A percentile compares a stretch with the other conserved stretches of the same genome.
phyloP scores from a whole-genome alignment of 257 asterid species.

The Salvia hispanica region DNA sequence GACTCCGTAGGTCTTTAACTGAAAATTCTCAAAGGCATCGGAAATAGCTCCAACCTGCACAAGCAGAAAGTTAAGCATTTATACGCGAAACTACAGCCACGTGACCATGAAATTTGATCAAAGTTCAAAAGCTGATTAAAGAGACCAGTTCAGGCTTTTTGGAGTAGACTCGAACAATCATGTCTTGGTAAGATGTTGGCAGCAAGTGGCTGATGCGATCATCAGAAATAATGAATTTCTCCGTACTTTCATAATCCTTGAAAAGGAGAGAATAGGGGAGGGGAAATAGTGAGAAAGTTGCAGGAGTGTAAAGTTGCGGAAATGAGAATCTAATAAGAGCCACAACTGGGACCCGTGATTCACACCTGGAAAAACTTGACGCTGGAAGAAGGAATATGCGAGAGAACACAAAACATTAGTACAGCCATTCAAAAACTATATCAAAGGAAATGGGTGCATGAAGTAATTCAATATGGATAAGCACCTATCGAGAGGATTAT shows the following conservation, averaged over 20 bases:
- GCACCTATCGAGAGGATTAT: conserved; percentile 90
- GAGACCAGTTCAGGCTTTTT: conserved; percentile 85
- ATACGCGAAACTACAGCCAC: background rate
- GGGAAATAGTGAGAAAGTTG: conserved; percentile 20
- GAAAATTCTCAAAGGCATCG: conserved; percentile 94
- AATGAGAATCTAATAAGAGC: conserved; percentile 4
- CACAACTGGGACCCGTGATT: conserved; percentile 13
- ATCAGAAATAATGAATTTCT: conserved; percentile 65
- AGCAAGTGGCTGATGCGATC: conserved; percentile 88
- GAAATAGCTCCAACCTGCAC: conserved; percentile 72
- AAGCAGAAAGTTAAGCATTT: conserved; percentile 15
- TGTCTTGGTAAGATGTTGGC: conserved; percentile 81
- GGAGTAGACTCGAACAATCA: conserved; percentile 93
- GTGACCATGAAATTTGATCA: background rate
- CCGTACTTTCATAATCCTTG: conserved; percentile 81
- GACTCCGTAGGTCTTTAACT: conserved; percentile 76
- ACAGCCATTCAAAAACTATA: conserved; percentile 9
- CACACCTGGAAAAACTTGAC: conserved; percentile 89
- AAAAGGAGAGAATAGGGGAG: conserved; percentile 15
- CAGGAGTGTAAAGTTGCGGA: too few relatives aligned
- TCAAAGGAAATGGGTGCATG: conserved; percentile 6
- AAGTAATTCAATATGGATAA: conserved; percentile 23
- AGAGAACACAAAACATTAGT: conserved; percentile 31
- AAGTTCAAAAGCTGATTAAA: conserved; percentile 27
- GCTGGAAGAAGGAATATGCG: conserved; percentile 52